Evolutionary conservation across 345 rosid species (phyloP).

Genomic region (Jatropha curcas): DNA sequence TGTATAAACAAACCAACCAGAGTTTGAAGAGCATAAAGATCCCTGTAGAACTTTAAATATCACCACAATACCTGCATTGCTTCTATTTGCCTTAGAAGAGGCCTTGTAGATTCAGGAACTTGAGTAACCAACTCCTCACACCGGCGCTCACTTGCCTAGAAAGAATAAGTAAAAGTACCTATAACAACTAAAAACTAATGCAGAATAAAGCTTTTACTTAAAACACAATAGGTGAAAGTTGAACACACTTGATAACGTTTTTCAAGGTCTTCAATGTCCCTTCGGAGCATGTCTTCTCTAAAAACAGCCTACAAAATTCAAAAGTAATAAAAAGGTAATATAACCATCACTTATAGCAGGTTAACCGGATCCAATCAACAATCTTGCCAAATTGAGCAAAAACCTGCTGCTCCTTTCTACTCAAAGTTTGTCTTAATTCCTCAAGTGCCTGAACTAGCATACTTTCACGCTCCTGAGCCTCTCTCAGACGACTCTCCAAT

Average conservation of each 20-base stretch:
- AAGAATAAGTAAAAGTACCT: slow-evolving; percentile 14
- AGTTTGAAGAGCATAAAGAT: background rate
- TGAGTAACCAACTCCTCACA: slow-evolving; percentile 96
- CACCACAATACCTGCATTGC: slow-evolving; percentile 78
- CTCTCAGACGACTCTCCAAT: slow-evolving; percentile 80
- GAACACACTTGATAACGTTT: slow-evolving; percentile 82
- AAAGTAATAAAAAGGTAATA: slow-evolving; percentile 17
- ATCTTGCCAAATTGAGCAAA: slow-evolving; percentile 20
- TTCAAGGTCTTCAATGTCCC: slow-evolving; percentile 89
- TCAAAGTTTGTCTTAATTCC: slow-evolving; percentile 89
- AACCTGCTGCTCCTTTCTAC: slow-evolving; percentile 97
- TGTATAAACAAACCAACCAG: background rate
- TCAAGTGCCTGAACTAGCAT: slow-evolving; percentile 95
- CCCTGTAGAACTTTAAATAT: slow-evolving; percentile 3
- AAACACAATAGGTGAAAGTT: slow-evolving; percentile 3
- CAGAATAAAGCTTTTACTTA: slow-evolving; percentile 9
- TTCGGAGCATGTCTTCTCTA: slow-evolving; percentile 74
- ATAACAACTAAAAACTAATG: slow-evolving; percentile 17
- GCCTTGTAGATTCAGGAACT: slow-evolving; percentile 99
- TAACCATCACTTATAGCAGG: slow-evolving; percentile 7
- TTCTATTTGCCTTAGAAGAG: slow-evolving; percentile 95
- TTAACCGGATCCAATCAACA: slow-evolving; percentile 11
- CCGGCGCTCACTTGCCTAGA: slow-evolving; percentile 94
- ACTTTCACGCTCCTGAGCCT: slow-evolving; percentile 90
- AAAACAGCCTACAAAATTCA: slow-evolving; percentile 58